These are phyloP conservation scores for Coniferiporia weirii DNA, from an alignment of 1,284 basidiomycete species.

Conservation along the genomic window DNA sequence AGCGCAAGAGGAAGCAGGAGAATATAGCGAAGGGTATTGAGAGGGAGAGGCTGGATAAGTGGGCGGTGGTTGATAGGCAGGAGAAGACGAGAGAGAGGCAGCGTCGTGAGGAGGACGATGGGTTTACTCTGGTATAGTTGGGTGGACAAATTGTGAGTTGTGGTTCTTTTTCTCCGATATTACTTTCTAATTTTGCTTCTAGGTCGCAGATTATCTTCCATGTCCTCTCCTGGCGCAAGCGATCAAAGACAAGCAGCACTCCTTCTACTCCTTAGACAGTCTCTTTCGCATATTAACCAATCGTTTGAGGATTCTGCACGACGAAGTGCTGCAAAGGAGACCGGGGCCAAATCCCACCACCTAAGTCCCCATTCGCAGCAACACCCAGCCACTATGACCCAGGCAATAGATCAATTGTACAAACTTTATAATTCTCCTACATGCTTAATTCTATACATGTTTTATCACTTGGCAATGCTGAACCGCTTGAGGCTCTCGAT, in stretches of 20 bases:
- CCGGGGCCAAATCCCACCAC: no score
- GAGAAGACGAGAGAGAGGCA: background rate
- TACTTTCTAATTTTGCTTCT: background rate
- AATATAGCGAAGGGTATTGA: constrained; percentile 33
- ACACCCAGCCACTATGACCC: no score
- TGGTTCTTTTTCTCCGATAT: background rate
- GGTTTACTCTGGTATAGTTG: constrained; percentile 6
- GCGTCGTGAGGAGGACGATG: constrained; percentile 2
- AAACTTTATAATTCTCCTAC: background rate
- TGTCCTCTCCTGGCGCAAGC: no score
- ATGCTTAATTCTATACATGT: background rate
- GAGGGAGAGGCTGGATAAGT: constrained; percentile 36
- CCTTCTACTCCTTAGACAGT: no score
- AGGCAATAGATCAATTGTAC: no score
- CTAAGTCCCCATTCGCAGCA: no score
- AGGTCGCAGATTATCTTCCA: no score
- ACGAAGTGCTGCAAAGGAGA: no score
- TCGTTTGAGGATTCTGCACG: no score
- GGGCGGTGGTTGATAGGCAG: constrained; percentile 3
- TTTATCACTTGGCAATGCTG: background rate
- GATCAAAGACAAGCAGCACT: no score
- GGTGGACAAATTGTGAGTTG: background rate
- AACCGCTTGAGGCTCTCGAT: constrained; percentile 56
- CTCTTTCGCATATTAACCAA: no score
- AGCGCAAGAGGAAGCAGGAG: constrained; percentile 46